Conservation (phyloP, 192 early-diverging fungal species). For the Entomortierella chlamydospora region DNA sequence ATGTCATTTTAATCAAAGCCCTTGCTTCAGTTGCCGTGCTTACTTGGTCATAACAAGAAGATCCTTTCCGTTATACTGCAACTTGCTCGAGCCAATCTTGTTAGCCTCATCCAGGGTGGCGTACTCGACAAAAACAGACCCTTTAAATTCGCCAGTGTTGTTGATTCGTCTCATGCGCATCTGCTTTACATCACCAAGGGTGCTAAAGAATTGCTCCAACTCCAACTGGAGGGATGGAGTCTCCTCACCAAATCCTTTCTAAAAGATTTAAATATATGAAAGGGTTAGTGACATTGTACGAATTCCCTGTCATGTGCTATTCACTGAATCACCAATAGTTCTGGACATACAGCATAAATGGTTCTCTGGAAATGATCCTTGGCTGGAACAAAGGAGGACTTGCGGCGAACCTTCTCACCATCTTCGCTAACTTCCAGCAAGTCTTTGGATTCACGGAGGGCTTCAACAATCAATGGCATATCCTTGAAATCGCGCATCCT, state of each 20-base stretch:
- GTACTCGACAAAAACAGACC: slow-evolving; percentile 67
- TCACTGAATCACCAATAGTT: neutral
- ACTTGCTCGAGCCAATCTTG: slow-evolving; percentile 56
- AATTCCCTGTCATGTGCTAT: neutral
- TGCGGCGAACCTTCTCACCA: slow-evolving; percentile 61
- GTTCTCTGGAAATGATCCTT: slow-evolving; percentile 54
- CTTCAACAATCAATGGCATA: slow-evolving; percentile 59
- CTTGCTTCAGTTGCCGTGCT: neutral
- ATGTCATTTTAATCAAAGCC: too few species aligned
- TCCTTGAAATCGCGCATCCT: slow-evolving; percentile 65
- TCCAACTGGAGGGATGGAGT: slow-evolving; percentile 54
- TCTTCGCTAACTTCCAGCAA: slow-evolving; percentile 67
- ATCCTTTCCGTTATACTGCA: slow-evolving; percentile 57
- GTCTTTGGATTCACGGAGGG: slow-evolving; percentile 62
- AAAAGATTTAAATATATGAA: neutral
- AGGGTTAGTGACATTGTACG: neutral
- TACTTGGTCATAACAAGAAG: slow-evolving; percentile 63
- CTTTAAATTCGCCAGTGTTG: slow-evolving; percentile 43
- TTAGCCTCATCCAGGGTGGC: slow-evolving; percentile 59
- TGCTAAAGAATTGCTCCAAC: slow-evolving; percentile 55
- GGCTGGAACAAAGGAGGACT: slow-evolving; percentile 37
- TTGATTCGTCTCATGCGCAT: slow-evolving; percentile 43
- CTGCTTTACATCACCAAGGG: slow-evolving; percentile 57
- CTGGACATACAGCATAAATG: slow-evolving; percentile 67
- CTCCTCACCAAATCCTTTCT: slow-evolving; percentile 59